Evolutionary conservation across 306 rosid genomes (phyloP).

Genomic region (Cucumis cinereus): DNA sequence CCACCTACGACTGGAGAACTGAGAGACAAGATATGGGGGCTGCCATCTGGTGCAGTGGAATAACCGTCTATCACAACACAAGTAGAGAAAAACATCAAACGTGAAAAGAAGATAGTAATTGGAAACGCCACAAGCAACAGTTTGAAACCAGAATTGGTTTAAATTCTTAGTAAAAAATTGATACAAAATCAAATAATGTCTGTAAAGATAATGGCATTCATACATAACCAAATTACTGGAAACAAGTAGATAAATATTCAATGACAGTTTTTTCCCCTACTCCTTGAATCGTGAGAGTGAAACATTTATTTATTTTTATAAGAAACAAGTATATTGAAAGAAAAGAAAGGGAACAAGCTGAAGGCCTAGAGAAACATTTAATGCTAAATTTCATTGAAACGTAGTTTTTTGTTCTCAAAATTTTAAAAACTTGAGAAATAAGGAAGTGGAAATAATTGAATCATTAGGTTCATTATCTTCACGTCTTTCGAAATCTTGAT

Average conservation of each 20-base stretch:
- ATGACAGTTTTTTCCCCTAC: background rate
- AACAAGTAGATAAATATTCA: background rate
- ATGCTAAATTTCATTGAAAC: background rate
- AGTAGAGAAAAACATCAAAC: background rate
- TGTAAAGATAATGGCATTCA: background rate
- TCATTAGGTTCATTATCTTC: background rate
- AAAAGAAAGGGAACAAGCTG: no score
- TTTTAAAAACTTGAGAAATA: background rate
- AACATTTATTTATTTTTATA: no score
- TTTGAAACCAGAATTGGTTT: background rate
- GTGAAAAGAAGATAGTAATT: background rate
- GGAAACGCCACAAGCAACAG: background rate
- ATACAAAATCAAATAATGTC: background rate
- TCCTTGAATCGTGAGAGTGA: background rate
- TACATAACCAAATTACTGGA: background rate
- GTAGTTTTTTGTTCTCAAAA: background rate
- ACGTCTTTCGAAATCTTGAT: background rate
- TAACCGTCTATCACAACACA: slow-evolving; percentile 17
- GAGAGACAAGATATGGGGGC: slow-evolving; percentile 34
- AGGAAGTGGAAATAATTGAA: background rate
- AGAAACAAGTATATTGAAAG: no score
- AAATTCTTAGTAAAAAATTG: background rate
- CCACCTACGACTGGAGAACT: slow-evolving; percentile 37
- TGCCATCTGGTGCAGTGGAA: slow-evolving; percentile 33
- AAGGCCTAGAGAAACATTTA: no score